Conservation (phyloP, 83 land plant species). For the Picea abies region DNA sequence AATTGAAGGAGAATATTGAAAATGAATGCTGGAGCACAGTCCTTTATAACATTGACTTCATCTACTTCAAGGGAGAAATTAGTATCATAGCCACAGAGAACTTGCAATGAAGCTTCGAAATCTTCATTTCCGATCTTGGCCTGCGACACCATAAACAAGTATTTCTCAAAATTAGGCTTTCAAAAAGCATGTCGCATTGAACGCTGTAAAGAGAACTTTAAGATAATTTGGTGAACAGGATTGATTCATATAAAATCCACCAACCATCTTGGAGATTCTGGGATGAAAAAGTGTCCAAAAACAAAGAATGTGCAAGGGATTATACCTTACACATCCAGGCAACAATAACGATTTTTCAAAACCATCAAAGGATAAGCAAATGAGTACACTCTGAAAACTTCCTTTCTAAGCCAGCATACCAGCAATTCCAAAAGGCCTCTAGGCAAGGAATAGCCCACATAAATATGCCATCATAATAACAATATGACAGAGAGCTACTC, state of each 20-base stretch:
- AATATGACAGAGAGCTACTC: slow-evolving; percentile 67
- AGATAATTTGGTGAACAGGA: no score
- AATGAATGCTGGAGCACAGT: background rate
- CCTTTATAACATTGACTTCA: slow-evolving; percentile 48
- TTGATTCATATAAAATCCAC: slow-evolving; percentile 26
- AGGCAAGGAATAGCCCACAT: slow-evolving; percentile 55
- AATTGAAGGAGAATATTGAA: background rate
- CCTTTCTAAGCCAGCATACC: slow-evolving; percentile 28
- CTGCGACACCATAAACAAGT: slow-evolving; percentile 23
- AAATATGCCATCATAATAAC: slow-evolving; percentile 75
- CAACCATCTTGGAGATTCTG: slow-evolving; percentile 91
- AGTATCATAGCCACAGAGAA: slow-evolving; percentile 63
- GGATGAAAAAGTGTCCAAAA: slow-evolving; percentile 71
- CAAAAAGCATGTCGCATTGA: no score
- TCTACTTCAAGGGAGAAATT: slow-evolving; percentile 67
- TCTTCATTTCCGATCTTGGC: slow-evolving; percentile 78
- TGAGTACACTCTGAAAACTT: no score
- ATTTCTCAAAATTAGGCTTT: no score
- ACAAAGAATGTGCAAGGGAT: slow-evolving; percentile 56
- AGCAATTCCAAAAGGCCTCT: slow-evolving; percentile 66
- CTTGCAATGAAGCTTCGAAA: slow-evolving; percentile 78
- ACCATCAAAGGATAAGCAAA: no score
- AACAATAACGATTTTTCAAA: no score
- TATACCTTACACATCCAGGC: slow-evolving; percentile 40
- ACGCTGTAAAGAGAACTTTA: no score